These are phyloP conservation scores for Avena insularis DNA, from an alignment of 176 grass and related monocot species.

Conservation along the genomic window DNA sequence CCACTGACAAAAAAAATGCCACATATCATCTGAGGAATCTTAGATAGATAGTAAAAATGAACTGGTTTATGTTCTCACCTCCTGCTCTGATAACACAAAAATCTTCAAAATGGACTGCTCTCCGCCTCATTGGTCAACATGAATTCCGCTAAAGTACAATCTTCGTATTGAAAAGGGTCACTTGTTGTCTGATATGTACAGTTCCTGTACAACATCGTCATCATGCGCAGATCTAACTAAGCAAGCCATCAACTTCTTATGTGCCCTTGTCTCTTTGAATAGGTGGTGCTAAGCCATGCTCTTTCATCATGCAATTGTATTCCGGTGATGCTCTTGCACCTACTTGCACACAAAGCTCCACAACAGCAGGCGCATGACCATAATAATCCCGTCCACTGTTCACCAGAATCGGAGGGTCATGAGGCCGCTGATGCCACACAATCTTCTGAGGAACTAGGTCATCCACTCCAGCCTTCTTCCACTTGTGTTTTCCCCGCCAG, in stretches of 20 bases:
- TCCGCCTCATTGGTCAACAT: background rate
- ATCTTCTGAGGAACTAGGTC: slow-evolving; percentile 77
- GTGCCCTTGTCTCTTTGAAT: slow-evolving; percentile 10
- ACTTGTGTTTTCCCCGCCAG: slow-evolving; percentile 81
- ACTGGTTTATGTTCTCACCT: background rate
- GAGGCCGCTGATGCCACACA: slow-evolving; percentile 84
- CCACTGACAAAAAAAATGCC: slow-evolving; percentile 20
- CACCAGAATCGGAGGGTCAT: slow-evolving; percentile 76
- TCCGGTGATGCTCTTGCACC: slow-evolving; percentile 66
- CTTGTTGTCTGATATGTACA: slow-evolving; percentile 32
- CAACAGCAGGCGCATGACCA: slow-evolving; percentile 85
- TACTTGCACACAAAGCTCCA: slow-evolving; percentile 75
- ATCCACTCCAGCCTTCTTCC: slow-evolving; percentile 78
- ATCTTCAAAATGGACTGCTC: slow-evolving; percentile 10
- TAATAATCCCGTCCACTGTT: slow-evolving; percentile 67
- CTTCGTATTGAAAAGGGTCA: slow-evolving; percentile 18
- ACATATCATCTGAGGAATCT: background rate
- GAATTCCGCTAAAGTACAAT: slow-evolving; percentile 14
- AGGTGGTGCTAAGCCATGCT: slow-evolving; percentile 62
- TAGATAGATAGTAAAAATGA: background rate
- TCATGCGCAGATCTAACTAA: background rate
- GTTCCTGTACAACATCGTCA: slow-evolving; percentile 1
- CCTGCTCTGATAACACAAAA: background rate
- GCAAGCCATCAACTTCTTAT: slow-evolving; percentile 6
- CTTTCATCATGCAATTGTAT: slow-evolving; percentile 88